Evolutionary conservation across 345 rosid species (phyloP), one percentile per base, ranked within the genome.

Genomic region (Rhizophora apiculata): DNA sequence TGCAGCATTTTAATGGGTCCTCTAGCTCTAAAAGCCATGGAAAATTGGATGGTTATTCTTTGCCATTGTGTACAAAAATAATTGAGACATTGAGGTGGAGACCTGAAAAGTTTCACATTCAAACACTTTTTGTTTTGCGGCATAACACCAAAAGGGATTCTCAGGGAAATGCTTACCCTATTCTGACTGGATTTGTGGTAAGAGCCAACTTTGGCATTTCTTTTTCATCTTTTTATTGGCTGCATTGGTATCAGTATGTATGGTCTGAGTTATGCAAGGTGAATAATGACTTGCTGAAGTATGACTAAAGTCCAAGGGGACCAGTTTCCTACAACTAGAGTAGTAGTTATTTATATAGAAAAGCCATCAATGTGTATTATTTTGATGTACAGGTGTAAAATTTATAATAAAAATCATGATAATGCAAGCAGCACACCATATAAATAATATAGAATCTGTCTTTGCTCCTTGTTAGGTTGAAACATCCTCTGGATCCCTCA

Each of bases 61-160:
- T 79, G 71, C 88, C 91, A 21, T 62, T 91, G 78, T 89, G 96
- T 77, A 60, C 77, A 76, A 91, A 89, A 80, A 74, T 94, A 76
- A 82, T 94, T 19, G 83, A 88, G 64, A 72, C 85, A 62, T 60
- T 94, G 75, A 81, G 71, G 70, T 82, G 68, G 83, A 89, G 97
- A 72, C 72, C 1, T 55, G 98, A 91, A 77, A 88, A 77, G 21
- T 91, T 91, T 77, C 89, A 88, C 67, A 72, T 91, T 30, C 79
- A 72, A 64, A 87, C 85, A 26, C 81, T 94, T 51, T 83, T 76
- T 70, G 83, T 91, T 80, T 94, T 94, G 72, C 72, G 80, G 34
- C 87, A 91, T 51, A 94, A 94, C 73, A 94, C 98, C 68, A 84
- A 73, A 82, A 31, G 60, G 70, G 96, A 94, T 72, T 77, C 88